Conservation (phyloP, 2,329 filamentous ascomycete species). For the Neofusicoccum laricinum region DNA sequence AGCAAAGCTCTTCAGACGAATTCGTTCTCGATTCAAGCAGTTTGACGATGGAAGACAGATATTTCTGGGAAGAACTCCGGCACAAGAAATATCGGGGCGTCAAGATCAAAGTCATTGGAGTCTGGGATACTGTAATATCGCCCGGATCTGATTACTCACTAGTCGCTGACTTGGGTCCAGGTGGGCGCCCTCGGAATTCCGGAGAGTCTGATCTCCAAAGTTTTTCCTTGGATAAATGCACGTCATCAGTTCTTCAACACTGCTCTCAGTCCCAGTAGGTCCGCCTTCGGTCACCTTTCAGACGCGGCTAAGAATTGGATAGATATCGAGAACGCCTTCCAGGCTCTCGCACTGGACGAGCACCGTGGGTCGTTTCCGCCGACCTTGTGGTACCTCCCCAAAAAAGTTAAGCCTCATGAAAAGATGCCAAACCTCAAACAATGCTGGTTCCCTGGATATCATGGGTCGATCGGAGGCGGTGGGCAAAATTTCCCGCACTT, state of each 20-base stretch:
- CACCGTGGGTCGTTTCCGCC: slow-evolving; percentile 50
- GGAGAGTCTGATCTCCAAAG: neutral
- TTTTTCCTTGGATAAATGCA: slow-evolving; percentile 12
- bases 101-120: slow-evolving; percentile 44
- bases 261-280: slow-evolving; percentile 2
- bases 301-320: neutral
- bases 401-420: neutral
- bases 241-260: slow-evolving; percentile 15
- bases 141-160: neutral
- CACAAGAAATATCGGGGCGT: slow-evolving; percentile 5
- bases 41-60: neutral
- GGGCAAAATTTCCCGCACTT: no score
- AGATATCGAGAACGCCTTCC: slow-evolving; percentile 53
- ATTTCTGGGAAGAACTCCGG: neutral
- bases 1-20: no score
- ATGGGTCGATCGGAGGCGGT: slow-evolving; percentile 53
- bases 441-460: slow-evolving; percentile 56
- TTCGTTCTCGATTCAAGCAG: no score
- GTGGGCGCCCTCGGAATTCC: neutral
- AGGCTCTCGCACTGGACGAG: slow-evolving; percentile 56
- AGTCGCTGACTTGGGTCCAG: slow-evolving; percentile 25
- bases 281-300: neutral
- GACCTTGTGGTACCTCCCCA: slow-evolving; percentile 49
- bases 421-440: slow-evolving; percentile 40
- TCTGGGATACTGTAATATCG: slow-evolving; percentile 49